Evolutionary conservation across 2,329 filamentous ascomycete genomes (phyloP), one percentile per base, ranked within the genome.

Genomic region (Ascocoryne sarcoides): DNA sequence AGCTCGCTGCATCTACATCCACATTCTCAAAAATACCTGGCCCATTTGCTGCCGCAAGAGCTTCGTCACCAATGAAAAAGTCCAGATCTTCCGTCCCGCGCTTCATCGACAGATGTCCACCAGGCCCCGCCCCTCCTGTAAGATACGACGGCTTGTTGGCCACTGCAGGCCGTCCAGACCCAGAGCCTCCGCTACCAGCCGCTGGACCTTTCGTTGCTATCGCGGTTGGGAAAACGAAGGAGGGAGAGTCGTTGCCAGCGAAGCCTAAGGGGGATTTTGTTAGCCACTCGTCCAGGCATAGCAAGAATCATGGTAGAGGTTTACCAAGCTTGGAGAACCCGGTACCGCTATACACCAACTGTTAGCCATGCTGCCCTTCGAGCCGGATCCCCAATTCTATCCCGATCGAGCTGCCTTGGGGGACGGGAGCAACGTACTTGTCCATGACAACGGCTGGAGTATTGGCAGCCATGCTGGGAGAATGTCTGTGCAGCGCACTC

Each of bases 391-490:
- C 30, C 5, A 16, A 26, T 26, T 7, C 23, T n/a, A n/a, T n/a
- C 23, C 12, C 8, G 10, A 10, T 10, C 33, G 35, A 33, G 38
- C 18, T 45, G 38, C 32, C 41, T 51, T 35, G 41, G 31, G 43
- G 60, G 55, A 56, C 59, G 35, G 56, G 58, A 49, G 59, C 56
- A 59, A 63, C 87, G 69, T 82, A 95, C 92, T 98, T 98, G 92
- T 98, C 92, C 90, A 98, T 98, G 87, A 98, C 92, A 95, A 98
- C 92, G 85, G 92, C 92, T 60, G 92, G 92, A 64, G 92, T 96
- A 79, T 96, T 90, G 71, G 84, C 84, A 63, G 92, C 90, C 92
- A 98, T 98, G 58, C 62, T 71, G 62, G 58, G 52, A 37, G 42
- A 39, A 48, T 47, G 49, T 36, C 42, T 50, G 47, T 45, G 53